Evolutionary conservation across 768 basidiomycete genomes (phyloP).

Genomic region (Tricholoma flavovirens): DNA sequence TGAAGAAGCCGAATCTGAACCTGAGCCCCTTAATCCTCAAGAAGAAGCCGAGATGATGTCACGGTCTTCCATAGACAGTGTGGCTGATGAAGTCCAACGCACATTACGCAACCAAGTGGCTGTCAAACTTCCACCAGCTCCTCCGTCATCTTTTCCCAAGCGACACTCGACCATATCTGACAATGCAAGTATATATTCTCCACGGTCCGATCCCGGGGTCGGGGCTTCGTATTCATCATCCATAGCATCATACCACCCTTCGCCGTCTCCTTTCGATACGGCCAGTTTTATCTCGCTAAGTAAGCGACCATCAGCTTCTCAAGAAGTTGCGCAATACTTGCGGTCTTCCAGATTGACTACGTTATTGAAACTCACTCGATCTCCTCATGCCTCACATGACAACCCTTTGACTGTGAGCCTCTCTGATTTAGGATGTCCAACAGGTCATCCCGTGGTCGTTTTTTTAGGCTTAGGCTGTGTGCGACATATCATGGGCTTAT

Average conservation of each 20-base stretch:
- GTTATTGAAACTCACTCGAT: slow-evolving; percentile 68
- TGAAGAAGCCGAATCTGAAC: slow-evolving; percentile 54
- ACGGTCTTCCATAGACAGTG: slow-evolving; percentile 84
- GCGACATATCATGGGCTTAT: slow-evolving; percentile 89
- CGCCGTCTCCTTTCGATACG: slow-evolving; percentile 43
- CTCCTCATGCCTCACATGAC: slow-evolving; percentile 72
- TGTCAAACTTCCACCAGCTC: slow-evolving; percentile 30
- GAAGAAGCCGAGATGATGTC: slow-evolving; percentile 64
- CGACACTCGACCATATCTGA: slow-evolving; percentile 55
- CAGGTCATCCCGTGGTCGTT: slow-evolving; percentile 84
- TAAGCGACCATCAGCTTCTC: slow-evolving; percentile 47
- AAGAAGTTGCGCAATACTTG: slow-evolving; percentile 80
- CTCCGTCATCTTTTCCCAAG: slow-evolving; percentile 39
- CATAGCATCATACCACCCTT: slow-evolving; percentile 38
- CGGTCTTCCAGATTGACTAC: slow-evolving; percentile 85
- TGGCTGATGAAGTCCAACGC: slow-evolving; percentile 73
- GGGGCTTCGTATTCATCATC: slow-evolving; percentile 48
- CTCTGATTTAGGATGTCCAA: slow-evolving; percentile 84
- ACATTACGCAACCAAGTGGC: slow-evolving; percentile 59
- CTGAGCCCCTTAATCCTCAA: slow-evolving; percentile 39
- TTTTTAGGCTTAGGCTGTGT: slow-evolving; percentile 95
- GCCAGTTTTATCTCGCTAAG: slow-evolving; percentile 33
- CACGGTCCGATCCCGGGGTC: slow-evolving; percentile 48
- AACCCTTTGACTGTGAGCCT: slow-evolving; percentile 79
- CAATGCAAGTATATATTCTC: slow-evolving; percentile 47